Evolutionary conservation across 2,329 filamentous ascomycete genomes (phyloP), one percentile per base, ranked within the genome.

Genomic region (Beauveria brongniartii): DNA sequence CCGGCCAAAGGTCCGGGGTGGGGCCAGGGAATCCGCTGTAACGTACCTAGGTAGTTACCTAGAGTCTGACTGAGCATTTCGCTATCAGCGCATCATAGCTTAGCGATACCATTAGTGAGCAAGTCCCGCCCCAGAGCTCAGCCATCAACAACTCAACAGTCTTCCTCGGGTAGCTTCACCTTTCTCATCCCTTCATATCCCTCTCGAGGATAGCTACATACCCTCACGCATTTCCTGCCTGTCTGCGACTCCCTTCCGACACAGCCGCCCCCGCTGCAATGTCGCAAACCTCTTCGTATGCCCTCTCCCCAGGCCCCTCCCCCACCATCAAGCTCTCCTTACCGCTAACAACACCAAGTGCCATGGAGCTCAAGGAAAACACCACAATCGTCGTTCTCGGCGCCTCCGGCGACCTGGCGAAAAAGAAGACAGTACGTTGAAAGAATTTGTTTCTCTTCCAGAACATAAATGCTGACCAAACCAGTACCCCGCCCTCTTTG

Each of bases 331-430:
- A 55, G 52, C 54, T 52, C 37, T 22, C 40, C 24, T 61, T 55
- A 55, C 50, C 58, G 58, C 58, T 61, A 55, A 61, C 51, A 50
- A 55, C 41, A 37, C 16, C 75, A 96, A 43, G 91, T 73, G 87
- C 85, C 71, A 83, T 95, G 77, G 94, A 99, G 85, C 88, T 99
- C 73, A 99, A 97, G 83, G 91, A 97, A 73, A 95, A 99, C 83
- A 99, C 94, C 67, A 85, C 92, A 73, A 95, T 99, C 71, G 85
- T 99, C 71, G 94, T 99, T 70, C 87, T 99, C 68, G 94, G 94
- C 71, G 94, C 94, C 67, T 99, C 94, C 58, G 94, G 94, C 71
- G 94, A 99, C 82, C 80, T 99, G 68, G 94, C 94, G 56, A 99
- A 99, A 85, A 99, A 99, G 88, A 99, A 99, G 88, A 99, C 94